A percentile compares a stretch with the other conserved stretches of the same genome.
Conservation (phyloP, 1,139 yeast genomes). For the Blastobotrys serpentis region DNA sequence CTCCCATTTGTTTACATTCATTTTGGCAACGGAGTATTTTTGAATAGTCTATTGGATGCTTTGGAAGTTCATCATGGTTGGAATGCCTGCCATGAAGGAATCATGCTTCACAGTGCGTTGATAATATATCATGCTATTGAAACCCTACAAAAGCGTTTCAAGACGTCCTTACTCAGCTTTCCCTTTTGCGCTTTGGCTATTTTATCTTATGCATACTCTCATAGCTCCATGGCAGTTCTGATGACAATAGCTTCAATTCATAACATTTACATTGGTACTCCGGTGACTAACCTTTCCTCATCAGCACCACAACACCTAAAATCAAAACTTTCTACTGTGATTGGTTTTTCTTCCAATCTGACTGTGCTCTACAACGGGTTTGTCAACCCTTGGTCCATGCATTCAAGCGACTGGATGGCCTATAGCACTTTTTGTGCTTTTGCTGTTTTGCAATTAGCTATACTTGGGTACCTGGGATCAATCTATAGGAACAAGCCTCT, state of each 20-base stretch:
- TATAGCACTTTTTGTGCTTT: not conserved
- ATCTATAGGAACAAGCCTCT: slow-evolving; percentile 1
- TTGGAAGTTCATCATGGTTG: slow-evolving; percentile 10
- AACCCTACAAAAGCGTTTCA: not conserved
- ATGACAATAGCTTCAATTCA: slow-evolving; percentile 1
- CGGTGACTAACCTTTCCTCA: slow-evolving; percentile 2
- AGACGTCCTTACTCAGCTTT: not conserved
- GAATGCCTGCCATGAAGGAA: slow-evolving; percentile 8
- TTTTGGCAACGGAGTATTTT: slow-evolving; percentile 13
- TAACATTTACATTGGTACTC: slow-evolving; percentile 5
- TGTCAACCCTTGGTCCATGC: slow-evolving; percentile 17
- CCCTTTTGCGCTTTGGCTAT: not conserved
- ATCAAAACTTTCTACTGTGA: not conserved
- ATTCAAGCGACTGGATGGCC: not conserved
- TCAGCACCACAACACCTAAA: slow-evolving; percentile 7
- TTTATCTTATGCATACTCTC: not conserved
- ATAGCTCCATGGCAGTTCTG: not conserved
- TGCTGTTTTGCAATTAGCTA: slow-evolving; percentile 2
- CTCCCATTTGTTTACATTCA: slow-evolving; percentile 14
- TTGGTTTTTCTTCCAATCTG: slow-evolving; percentile 11
- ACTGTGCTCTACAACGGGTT: slow-evolving; percentile 14
- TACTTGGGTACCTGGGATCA: not conserved
- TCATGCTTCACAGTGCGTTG: slow-evolving; percentile 9
- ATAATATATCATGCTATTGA: not conserved
- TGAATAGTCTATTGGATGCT: slow-evolving; percentile 3